Conservation (phyloP, 192 early-diverging fungal genomes). For the Coemansia biformis region DNA sequence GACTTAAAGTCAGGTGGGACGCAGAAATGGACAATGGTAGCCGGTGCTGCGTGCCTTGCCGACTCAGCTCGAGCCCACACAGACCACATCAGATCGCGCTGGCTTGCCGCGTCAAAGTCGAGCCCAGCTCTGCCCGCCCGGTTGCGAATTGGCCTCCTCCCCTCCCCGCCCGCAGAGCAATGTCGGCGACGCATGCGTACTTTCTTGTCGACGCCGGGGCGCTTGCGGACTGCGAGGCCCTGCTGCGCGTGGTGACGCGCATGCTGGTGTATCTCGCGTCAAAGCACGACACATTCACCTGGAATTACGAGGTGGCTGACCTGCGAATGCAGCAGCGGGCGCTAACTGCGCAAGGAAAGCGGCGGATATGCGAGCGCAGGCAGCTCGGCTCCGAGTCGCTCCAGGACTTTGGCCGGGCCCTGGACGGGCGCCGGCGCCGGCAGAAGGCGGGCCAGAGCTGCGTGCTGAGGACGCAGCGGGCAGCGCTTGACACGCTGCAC, state of each 20-base stretch:
- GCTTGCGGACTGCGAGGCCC: not conserved
- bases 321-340: conserved; percentile 12
- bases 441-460: not conserved
- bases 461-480: conserved; percentile 1
- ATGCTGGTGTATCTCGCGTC: conserved; percentile 33
- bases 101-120: too few relatives aligned
- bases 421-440: not conserved
- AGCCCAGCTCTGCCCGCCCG: too few relatives aligned
- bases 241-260: conserved; percentile 17
- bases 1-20: too few relatives aligned
- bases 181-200: conserved; percentile 38
- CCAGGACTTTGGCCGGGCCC: conserved; percentile 3
- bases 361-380: conserved; percentile 24
- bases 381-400: conserved; percentile 6
- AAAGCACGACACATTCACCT: conserved; percentile 24
- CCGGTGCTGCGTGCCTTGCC: too few relatives aligned
- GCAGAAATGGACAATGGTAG: too few relatives aligned
- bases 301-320: conserved; percentile 45
- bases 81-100: too few relatives aligned
- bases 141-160: too few relatives aligned
- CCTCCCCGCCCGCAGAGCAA: not conserved
- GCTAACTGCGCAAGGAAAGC: conserved; percentile 9
- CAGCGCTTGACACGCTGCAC: conserved; percentile 17
- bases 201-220: conserved; percentile 40
- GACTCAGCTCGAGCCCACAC: too few relatives aligned